Base-by-base conservation (phyloP, 2,329 filamentous ascomycete species). In the Elsinoe perseae region DNA sequence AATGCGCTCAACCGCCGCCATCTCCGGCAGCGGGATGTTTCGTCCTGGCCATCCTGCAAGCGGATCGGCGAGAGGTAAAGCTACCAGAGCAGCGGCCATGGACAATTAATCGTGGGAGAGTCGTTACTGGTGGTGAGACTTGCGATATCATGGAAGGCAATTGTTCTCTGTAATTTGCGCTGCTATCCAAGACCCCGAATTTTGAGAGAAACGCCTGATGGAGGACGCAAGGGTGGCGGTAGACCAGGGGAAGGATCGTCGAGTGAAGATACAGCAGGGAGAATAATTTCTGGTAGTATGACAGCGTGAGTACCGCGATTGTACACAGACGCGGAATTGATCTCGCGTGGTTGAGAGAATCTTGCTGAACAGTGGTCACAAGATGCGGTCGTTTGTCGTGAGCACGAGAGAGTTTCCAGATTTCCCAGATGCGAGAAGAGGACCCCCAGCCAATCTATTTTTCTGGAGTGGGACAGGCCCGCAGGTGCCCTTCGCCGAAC, bases 121-220 rank as follows among this genome's bases (percentile, higher is more conserved):
- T n/a, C 16, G 30, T 52, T 25, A 32, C 48, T 38, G 48, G 25
- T 7, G n/a, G 16, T 36, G 16, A 20, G 20, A 38, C 28, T 52
- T 52, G 48, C 48, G 48, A 38, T 52, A 52, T 52, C 48, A 52
- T 52, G 48, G 48, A 52, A 52, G 48, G 48, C 48, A 30, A 52
- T 36, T 27, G 40, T 23, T 52, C 30, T 52, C 30, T 36, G 28
- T 52, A 12, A 3, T 52, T 18, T 52, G 30, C 30, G 48, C 48
- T 52, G 48, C 30, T 52, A 38, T 38, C 48, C 32, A 36, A 18
- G 32, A 38, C 48, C 32, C 30, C 28, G 30, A 23, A 36, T 18
- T 32, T n/a, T n/a, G n/a, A 10, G 16, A 38, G 48, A 38, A 38
- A 52, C 48, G 48, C 48, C 48, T 28, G 48, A n/a, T n/a, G 25